Conservation (phyloP, 331 rosid genomes). For the Spiraea crenata region DNA sequence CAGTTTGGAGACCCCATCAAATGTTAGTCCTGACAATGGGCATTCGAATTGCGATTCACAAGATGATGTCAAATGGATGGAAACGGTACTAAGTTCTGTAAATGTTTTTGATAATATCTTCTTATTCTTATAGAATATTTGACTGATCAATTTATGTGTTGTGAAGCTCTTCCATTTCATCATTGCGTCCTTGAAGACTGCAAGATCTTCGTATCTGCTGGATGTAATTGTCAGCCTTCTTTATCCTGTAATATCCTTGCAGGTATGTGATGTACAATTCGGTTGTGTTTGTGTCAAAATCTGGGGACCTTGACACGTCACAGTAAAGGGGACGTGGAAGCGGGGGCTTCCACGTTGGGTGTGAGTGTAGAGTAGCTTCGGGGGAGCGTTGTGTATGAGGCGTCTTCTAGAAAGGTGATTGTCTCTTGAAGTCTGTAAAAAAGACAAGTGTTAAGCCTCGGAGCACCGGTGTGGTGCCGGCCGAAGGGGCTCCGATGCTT, state of each 20-base stretch:
- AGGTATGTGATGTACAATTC: slow-evolving; percentile 52
- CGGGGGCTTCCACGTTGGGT: too few species aligned
- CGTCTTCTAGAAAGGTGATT: too few species aligned
- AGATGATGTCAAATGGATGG: slow-evolving; percentile 95
- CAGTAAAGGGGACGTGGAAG: too few species aligned
- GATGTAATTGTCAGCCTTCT: slow-evolving; percentile 88
- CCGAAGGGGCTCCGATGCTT: too few species aligned
- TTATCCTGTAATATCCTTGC: slow-evolving; percentile 91
- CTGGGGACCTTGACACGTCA: too few species aligned
- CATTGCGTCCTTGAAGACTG: slow-evolving; percentile 88
- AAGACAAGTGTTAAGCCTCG: too few species aligned
- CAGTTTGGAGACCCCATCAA: slow-evolving; percentile 43
- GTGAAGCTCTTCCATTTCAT: slow-evolving; percentile 83
- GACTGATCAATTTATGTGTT: slow-evolving; percentile 31
- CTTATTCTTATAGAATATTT: slow-evolving; percentile 20
- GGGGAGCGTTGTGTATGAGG: too few species aligned
- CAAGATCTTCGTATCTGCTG: slow-evolving; percentile 76
- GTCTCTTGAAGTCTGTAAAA: too few species aligned
- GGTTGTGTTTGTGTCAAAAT: too few species aligned
- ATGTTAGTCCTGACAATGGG: slow-evolving; percentile 57
- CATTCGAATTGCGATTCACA: slow-evolving; percentile 64
- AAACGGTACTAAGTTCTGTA: slow-evolving; percentile 64
- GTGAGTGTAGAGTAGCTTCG: too few species aligned
- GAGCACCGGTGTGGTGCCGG: too few species aligned
- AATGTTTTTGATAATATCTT: slow-evolving; percentile 15